phyloP scores from a whole-genome alignment of 305 asterid species.

The Rubia occidens region DNA sequence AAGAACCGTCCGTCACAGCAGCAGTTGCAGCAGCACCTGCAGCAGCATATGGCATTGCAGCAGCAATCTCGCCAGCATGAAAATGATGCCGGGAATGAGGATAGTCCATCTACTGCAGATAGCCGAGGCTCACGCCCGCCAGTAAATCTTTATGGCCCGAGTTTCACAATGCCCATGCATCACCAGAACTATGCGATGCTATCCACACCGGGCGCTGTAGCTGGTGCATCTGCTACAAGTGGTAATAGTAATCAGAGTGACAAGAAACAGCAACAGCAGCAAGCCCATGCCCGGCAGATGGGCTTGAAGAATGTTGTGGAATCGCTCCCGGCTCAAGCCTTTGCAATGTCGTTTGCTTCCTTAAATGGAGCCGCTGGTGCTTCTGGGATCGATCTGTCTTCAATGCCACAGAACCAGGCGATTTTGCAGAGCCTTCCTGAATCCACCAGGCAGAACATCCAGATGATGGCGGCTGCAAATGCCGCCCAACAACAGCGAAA shows the following conservation, averaged over 20 bases:
- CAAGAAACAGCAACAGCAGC: conserved; percentile 29
- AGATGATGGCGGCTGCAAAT: conserved; percentile 34
- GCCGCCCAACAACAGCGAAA: conserved; percentile 39
- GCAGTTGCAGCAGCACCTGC: conserved; percentile 36
- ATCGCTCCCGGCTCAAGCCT: conserved; percentile 47
- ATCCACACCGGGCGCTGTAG: conserved; percentile 42
- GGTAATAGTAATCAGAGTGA: conserved; percentile 26
- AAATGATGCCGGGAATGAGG: conserved; percentile 50
- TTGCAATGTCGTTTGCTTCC: conserved; percentile 74
- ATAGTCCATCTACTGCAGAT: conserved; percentile 51
- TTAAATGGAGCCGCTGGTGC: conserved; percentile 38
- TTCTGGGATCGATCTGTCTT: conserved; percentile 44
- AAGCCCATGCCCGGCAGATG: conserved; percentile 25
- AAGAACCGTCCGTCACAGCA: conserved; percentile 38
- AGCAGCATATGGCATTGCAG: conserved; percentile 30
- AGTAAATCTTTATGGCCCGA: conserved; percentile 55
- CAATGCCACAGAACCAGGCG: conserved; percentile 66
- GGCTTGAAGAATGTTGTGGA: conserved; percentile 46
- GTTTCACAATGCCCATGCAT: conserved; percentile 56
- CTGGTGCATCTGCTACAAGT: conserved; percentile 19
- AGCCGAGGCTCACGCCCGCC: conserved; percentile 52
- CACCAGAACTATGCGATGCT: conserved; percentile 62
- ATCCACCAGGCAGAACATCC: conserved; percentile 47
- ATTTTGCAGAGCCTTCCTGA: conserved; percentile 57
- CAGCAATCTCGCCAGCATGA: conserved; percentile 45